phyloP scores from a whole-genome alignment of 768 basidiomycete species.

The Boletus rex-veris region DNA sequence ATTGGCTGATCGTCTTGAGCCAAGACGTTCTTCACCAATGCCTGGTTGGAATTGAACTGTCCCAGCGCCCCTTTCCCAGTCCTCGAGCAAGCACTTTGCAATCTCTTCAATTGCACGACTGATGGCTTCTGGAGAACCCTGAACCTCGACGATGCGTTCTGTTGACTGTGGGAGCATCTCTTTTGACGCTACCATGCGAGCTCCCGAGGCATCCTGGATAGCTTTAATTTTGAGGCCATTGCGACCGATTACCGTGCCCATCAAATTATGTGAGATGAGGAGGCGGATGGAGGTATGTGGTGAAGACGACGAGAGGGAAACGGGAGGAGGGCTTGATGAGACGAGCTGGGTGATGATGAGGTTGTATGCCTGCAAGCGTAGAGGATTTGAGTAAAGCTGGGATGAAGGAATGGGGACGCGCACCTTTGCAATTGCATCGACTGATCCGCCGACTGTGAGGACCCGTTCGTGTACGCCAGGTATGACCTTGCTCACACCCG shows the following conservation, averaged over 20 bases:
- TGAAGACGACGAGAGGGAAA: slow-evolving; percentile 63
- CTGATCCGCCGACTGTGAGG: slow-evolving; percentile 87
- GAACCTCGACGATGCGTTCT: slow-evolving; percentile 97
- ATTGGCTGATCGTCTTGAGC: slow-evolving; percentile 48
- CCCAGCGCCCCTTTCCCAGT: slow-evolving; percentile 92
- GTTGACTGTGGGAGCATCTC: slow-evolving; percentile 99
- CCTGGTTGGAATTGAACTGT: slow-evolving; percentile 97
- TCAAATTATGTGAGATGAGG: slow-evolving; percentile 97
- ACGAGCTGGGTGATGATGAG: slow-evolving; percentile 93
- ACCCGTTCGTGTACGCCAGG: slow-evolving; percentile 97
- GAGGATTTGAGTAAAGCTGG: slow-evolving; percentile 9
- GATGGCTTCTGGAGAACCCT: slow-evolving; percentile 90
- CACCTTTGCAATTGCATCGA: slow-evolving; percentile 92
- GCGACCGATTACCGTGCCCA: slow-evolving; percentile 98
- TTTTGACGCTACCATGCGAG: slow-evolving; percentile 97
- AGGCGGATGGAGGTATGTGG: slow-evolving; percentile 89
- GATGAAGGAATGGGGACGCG: slow-evolving; percentile 12
- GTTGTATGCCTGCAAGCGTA: slow-evolving; percentile 71
- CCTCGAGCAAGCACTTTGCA: slow-evolving; percentile 90
- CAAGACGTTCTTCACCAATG: slow-evolving; percentile 64
- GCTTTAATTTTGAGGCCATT: slow-evolving; percentile 97
- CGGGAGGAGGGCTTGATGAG: slow-evolving; percentile 67
- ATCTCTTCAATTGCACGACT: slow-evolving; percentile 94
- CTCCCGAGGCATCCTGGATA: slow-evolving; percentile 94
- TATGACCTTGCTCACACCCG: slow-evolving; percentile 98